Evolutionary conservation across 2,329 filamentous ascomycete species (phyloP).

Genomic region (Colletotrichum sp.): DNA sequence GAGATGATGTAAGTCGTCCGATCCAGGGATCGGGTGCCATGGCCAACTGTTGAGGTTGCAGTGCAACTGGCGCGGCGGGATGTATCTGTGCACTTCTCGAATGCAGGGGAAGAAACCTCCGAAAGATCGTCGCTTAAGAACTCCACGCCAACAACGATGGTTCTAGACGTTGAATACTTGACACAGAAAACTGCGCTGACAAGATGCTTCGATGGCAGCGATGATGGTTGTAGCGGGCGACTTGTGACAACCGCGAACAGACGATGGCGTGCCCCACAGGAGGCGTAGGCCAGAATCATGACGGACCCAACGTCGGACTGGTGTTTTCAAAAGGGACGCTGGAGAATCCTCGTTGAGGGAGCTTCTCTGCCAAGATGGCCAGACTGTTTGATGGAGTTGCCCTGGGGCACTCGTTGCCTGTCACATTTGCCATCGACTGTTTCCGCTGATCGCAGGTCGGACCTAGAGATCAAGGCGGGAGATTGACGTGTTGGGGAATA

Average conservation of each 20-base stretch:
- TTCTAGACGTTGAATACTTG: background rate
- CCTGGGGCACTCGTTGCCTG: background rate
- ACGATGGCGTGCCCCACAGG: background rate
- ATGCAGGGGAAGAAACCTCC: background rate
- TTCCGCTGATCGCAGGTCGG: background rate
- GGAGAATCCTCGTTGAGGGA: background rate
- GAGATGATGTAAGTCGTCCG: conserved; percentile 1
- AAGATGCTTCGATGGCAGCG: background rate
- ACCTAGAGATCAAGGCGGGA: background rate
- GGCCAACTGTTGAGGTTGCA: conserved; percentile 1
- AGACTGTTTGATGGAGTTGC: background rate
- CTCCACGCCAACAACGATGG: background rate
- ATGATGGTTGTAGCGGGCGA: background rate
- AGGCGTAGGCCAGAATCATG: background rate
- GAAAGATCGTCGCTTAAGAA: background rate
- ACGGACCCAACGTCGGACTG: background rate
- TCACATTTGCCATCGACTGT: background rate
- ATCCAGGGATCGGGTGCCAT: background rate
- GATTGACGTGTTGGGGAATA: background rate
- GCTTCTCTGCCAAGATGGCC: background rate
- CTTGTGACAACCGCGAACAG: background rate
- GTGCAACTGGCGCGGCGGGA: background rate
- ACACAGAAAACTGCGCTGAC: background rate
- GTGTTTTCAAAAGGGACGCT: background rate
- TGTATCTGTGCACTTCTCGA: conserved; percentile 1